These are phyloP conservation scores for Heritiera littoralis DNA, from an alignment of 345 rosid genomes.

Conservation along the genomic window DNA sequence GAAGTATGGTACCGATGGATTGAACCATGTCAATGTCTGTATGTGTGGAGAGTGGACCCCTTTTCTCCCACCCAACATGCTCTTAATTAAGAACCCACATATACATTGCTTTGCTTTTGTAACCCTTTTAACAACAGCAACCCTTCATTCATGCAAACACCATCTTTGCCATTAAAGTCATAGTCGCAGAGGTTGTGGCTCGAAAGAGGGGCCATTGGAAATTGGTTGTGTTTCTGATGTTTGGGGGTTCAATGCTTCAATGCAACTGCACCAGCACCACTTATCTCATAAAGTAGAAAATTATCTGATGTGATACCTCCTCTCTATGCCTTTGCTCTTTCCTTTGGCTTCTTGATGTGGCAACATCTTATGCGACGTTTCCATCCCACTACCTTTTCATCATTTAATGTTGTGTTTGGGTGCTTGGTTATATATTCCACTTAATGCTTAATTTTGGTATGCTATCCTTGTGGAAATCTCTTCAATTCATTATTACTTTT, in stretches of 20 bases:
- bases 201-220: conserved; percentile 37
- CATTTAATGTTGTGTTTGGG: not conserved
- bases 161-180: conserved; percentile 52
- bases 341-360: conserved; percentile 8
- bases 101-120: not conserved
- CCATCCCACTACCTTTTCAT: not conserved
- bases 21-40: conserved; percentile 32
- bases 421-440: not conserved
- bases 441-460: too few relatives aligned
- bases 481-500: too few relatives aligned
- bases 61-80: conserved; percentile 26
- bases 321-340: not conserved
- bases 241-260: conserved; percentile 28
- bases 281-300: conserved; percentile 26
- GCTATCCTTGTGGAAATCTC: too few relatives aligned
- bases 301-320: conserved; percentile 25
- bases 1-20: conserved; percentile 31
- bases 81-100: not conserved
- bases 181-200: conserved; percentile 36
- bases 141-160: conserved; percentile 35
- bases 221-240: not conserved
- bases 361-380: conserved; percentile 11
- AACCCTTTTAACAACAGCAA: conserved; percentile 25
- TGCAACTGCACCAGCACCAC: conserved; percentile 43
- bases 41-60: conserved; percentile 30